Base-by-base conservation (phyloP, 257 asterid genomes). In the Capsicum baccatum region DNA sequence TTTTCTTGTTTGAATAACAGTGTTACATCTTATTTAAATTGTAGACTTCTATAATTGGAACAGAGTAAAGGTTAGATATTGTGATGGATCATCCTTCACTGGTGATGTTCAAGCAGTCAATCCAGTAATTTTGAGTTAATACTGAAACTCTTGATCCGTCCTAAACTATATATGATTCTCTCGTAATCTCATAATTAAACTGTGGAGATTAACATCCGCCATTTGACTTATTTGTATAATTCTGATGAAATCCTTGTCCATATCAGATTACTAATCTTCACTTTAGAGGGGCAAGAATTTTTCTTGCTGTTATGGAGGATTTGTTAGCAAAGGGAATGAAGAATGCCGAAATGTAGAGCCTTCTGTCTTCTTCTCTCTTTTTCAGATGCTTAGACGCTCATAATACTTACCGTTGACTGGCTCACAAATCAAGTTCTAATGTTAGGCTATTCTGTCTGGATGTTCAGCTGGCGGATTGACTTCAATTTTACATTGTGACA, bases 401-500 rank as follows among this genome's bases (percentile, higher is more conserved):
- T 16, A 80, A 21, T 13, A 16, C 19, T 76, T n/a, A 64, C 42
- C 44, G 42, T 47, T 54, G 33, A 63, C 81, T 44, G 74, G 33
- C 57, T 52, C 17, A 83, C 35, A 63, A 67, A 60, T 69, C 16
- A 82, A 79, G 70, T 85, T 84, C 48, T 37, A 60, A 33, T 85
- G 86, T 48, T 84, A 96, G 99, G 99, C 98, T 42, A 83, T 96
- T 86, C 86, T 96, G 9, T 94, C 98, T 13, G 99, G 99, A 85
- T 94, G 99, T 87, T 96, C 99, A 3, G 98, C 99, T 44, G 99
- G 99, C 82, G 99, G 98, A 76, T 89, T 94, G 84, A 73, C 98
- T 10, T 86, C 99, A 11, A 94, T 96, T 79, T 91, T 94, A 76
- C 90, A 96, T 81, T 96, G 99, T 56, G 99, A 96, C 84, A 89